Conservation (phyloP, 768 basidiomycete genomes). For the Porpolomopsis calyptriformis region DNA sequence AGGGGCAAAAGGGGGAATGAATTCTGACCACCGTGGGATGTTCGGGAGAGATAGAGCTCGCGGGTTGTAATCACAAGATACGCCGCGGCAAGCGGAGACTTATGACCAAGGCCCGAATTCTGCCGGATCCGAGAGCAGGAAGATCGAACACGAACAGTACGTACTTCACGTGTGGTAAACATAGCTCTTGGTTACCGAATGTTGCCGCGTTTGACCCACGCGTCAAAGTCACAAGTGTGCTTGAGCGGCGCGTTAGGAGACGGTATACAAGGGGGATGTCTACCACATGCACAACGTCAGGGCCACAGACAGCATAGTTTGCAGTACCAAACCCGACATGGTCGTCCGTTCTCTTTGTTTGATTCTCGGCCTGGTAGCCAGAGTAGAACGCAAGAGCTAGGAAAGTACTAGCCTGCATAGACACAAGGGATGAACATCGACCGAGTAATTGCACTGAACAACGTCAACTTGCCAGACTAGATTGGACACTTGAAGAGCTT, state of each 20-base stretch:
- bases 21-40: too few species aligned
- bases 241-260: neutral
- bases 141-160: slow-evolving; percentile 25
- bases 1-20: too few species aligned
- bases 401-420: too few species aligned
- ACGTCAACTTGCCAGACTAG: slow-evolving; percentile 25
- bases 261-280: slow-evolving; percentile 3
- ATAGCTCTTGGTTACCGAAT: slow-evolving; percentile 19
- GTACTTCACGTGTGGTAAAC: slow-evolving; percentile 23
- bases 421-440: too few species aligned
- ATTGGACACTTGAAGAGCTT: slow-evolving; percentile 32
- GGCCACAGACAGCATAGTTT: slow-evolving; percentile 29
- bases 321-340: slow-evolving; percentile 29
- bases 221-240: too few species aligned
- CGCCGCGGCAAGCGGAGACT: slow-evolving; percentile 23
- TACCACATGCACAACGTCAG: slow-evolving; percentile 31
- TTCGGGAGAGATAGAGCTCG: too few species aligned
- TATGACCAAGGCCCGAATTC: slow-evolving; percentile 23
- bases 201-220: slow-evolving; percentile 22
- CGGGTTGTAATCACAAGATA: slow-evolving; percentile 21
- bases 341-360: slow-evolving; percentile 17
- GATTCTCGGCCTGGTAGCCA: slow-evolving; percentile 5
- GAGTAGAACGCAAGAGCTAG: slow-evolving; percentile 33
- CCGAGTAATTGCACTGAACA: too few species aligned
- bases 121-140: slow-evolving; percentile 22